phyloP scores from a whole-genome alignment of 805 yeast genomes.

The Yarrowia porcina region DNA sequence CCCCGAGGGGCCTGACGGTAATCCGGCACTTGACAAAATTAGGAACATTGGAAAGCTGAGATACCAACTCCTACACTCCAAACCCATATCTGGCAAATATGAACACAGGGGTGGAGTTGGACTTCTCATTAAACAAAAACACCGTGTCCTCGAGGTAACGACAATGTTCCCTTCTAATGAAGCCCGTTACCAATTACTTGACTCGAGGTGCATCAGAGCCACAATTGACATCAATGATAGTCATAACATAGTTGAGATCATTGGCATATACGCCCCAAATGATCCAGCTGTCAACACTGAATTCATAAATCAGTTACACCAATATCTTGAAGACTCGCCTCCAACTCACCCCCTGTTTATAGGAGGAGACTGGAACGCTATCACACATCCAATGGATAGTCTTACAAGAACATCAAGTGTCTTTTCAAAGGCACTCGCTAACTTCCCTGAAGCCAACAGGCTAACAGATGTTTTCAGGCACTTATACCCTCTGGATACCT shows the following conservation, averaged over 20 bases:
- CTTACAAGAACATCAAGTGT: neutral
- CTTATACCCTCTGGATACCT: neutral
- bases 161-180: neutral
- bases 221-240: neutral
- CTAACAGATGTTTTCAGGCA: neutral
- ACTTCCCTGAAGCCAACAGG: neutral
- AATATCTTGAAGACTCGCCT: neutral
- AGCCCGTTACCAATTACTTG: neutral
- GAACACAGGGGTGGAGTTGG: neutral
- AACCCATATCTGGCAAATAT: neutral
- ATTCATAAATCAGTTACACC: neutral
- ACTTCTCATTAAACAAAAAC: neutral
- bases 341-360: neutral
- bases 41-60: neutral
- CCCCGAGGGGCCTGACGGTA: neutral
- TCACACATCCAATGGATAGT: neutral
- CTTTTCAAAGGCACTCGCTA: neutral
- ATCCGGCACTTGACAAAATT: neutral
- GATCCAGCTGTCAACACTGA: neutral
- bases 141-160: neutral
- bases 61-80: neutral
- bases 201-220: neutral
- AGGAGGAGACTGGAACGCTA: neutral
- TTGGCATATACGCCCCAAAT: neutral
- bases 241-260: neutral